Evolutionary conservation across 163 green algal genomes (phyloP).

Genomic region (Chlamydomonas reinhardtii): DNA sequence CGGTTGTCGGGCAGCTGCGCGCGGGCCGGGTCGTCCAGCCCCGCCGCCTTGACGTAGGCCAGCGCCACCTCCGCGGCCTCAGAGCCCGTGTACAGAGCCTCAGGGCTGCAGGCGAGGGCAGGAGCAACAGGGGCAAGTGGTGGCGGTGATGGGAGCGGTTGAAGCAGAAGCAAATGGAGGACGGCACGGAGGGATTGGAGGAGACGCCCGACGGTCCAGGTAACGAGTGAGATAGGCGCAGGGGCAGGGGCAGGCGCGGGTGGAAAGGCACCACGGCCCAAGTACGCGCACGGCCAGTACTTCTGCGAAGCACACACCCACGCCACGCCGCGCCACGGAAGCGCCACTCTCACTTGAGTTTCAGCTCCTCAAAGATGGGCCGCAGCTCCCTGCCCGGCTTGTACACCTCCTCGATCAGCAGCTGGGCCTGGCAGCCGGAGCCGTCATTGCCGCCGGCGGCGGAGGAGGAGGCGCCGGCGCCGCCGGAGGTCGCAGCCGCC

Average conservation of each 20-base stretch:
- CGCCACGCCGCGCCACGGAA: no score
- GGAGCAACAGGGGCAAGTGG: background rate
- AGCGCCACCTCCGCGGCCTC: slow-evolving; percentile 57
- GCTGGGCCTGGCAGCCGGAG: background rate
- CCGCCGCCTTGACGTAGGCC: slow-evolving; percentile 62
- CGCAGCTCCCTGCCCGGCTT: slow-evolving; percentile 58
- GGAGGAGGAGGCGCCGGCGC: no score
- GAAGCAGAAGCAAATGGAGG: no score
- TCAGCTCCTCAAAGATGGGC: slow-evolving; percentile 55
- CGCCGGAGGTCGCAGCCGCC: background rate
- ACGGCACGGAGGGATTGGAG: no score
- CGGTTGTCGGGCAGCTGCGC: slow-evolving; percentile 48
- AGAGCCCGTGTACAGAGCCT: slow-evolving; percentile 45
- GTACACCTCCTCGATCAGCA: slow-evolving; percentile 57
- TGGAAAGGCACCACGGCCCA: no score
- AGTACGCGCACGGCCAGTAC: no score
- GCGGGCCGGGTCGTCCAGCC: slow-evolving; percentile 45
- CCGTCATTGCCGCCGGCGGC: background rate
- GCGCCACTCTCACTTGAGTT: slow-evolving; percentile 38
- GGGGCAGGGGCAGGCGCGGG: no score
- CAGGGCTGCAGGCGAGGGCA: background rate
- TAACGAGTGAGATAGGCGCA: no score
- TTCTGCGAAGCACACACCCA: no score
- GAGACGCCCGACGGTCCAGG: no score
- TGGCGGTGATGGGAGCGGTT: background rate